Base-by-base conservation (phyloP, 805 yeast genomes). In the Phaffomyces antillensis region DNA sequence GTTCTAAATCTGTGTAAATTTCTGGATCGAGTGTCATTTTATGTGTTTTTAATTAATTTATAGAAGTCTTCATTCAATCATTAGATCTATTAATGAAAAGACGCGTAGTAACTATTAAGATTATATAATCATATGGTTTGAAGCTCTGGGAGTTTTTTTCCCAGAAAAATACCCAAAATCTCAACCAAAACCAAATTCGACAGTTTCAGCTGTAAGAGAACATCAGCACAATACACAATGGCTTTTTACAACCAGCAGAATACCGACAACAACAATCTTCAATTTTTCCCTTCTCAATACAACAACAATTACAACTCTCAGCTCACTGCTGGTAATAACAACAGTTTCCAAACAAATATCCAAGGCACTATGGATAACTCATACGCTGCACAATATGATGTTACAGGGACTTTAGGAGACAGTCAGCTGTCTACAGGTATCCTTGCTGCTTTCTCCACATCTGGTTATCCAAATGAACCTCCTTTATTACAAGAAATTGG, bases 391-490 rank as follows among this genome's bases (percentile, higher is more conserved):
- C 39, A 52, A 11, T 46, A 47, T 34, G 60, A 59, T 16, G 54
- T 57, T 3, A 38, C 56, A 2, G 61, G 55, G 1, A 52, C 56
- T 13, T 40, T 56, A 46, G 59, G 58, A 4, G 64, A 61, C n/a
- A 65, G 60, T 34, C 68, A 67, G 43, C 69, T 91, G 41, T 73
- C 87, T 1, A 69, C 79, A 0, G 99, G 99, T 1, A 60, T 89
- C 39, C 63, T 95, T 6, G 95, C 96, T 5, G 99, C 98, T 0
- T 83, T 93, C 57, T 86, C 96, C 2, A 85, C 96, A 0, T 72
- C 84, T 1, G 99, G 99, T 0, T 93, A 93, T 59, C 81, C 96
- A 0, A 91, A 89, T n/a, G 99, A 93, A 63, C 90, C 96, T 0
- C 89, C 97, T 3, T 69, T 93, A 39, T 68, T 93, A 42, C 96